These are phyloP conservation scores for Hyaloscypha bicolor DNA, from an alignment of 495 filamentous ascomycete species.

Conservation along the genomic window DNA sequence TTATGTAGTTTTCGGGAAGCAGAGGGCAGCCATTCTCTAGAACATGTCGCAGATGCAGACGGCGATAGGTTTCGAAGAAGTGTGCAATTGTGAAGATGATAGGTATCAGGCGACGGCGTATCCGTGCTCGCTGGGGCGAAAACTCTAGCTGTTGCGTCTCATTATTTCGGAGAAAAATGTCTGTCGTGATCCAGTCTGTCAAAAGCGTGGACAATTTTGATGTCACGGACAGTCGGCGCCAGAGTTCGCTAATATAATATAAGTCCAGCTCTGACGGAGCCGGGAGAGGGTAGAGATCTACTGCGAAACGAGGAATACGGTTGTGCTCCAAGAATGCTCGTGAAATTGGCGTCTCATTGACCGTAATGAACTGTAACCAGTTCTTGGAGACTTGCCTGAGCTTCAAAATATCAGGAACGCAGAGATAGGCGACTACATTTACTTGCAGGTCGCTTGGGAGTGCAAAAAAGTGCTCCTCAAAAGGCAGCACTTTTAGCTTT, in stretches of 20 bases:
- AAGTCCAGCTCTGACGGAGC: constrained; percentile 44
- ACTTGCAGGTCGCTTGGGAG: constrained; percentile 55
- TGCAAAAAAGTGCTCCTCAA: constrained; percentile 48
- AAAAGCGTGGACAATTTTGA: constrained; percentile 52
- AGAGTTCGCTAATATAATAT: constrained; percentile 54
- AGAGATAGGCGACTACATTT: constrained; percentile 52
- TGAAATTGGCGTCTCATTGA: constrained; percentile 52
- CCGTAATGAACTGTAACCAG: constrained; percentile 48
- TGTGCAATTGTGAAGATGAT: constrained; percentile 55
- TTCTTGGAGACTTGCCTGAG: constrained; percentile 50
- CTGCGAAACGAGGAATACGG: constrained; percentile 49
- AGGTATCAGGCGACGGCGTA: constrained; percentile 54
- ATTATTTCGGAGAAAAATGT: constrained; percentile 51
- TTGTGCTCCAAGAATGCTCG: constrained; percentile 52
- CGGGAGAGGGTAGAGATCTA: constrained; percentile 50
- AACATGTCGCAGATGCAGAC: constrained; percentile 50
- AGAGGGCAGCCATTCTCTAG: constrained; percentile 13
- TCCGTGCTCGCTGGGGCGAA: constrained; percentile 51
- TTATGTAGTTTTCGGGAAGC: not conserved
- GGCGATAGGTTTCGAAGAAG: constrained; percentile 56
- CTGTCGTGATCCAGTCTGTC: constrained; percentile 53
- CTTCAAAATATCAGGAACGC: constrained; percentile 51
- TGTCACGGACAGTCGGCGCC: constrained; percentile 54
- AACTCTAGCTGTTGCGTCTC: constrained; percentile 49
- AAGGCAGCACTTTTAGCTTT: not conserved